Base-by-base conservation (phyloP, 768 basidiomycete species). In the Postia placenta region DNA sequence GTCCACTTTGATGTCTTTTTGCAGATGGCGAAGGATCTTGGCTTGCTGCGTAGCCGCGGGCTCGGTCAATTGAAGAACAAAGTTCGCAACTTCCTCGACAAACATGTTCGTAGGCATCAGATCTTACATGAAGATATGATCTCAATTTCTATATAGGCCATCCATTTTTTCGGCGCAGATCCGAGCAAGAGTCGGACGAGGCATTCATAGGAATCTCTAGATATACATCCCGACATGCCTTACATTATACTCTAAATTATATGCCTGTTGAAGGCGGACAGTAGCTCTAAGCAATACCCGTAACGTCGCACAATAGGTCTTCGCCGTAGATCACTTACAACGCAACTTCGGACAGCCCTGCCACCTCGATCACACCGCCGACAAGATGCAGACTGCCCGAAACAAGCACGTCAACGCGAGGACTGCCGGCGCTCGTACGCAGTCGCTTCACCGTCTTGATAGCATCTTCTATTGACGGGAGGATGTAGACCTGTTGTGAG, bases 341-440 rank as follows among this genome's bases (percentile, higher is more conserved):
- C 27, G 84, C 83, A 48, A 76, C 69, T 26, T 82, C 76, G n/a
- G 85, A 78, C 35, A 98, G 64, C 19, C 82, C 85, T 15, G 92
- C 88, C 12, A 90, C 92, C 62, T 97, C 95, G 47, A 98, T 86
- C 11, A 93, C 73, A 2, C 96, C 96, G 17, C 96, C 96, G 5
- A 98, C 83, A 14, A 99, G 76, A 68, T 94, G 94, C 54, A 99
- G 64, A 66, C 92, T 96, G 3, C 96, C 96, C 2, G 92, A 77
- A 5, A 95, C 92, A 14, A 99, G 72, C n/a, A 92, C 80, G 48
- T 86, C 74, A 11, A 68, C 64, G 1, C 67, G 59, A 33, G 62
- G 55, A 2, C 62, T 56, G 4, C 60, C 26, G 0, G 36, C 53
- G 14, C 40, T 48, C 4, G 62, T 54, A 7, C 67, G 59, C n/a